Conservation (phyloP, 495 filamentous ascomycete species). For the Penicillium antarcticum region DNA sequence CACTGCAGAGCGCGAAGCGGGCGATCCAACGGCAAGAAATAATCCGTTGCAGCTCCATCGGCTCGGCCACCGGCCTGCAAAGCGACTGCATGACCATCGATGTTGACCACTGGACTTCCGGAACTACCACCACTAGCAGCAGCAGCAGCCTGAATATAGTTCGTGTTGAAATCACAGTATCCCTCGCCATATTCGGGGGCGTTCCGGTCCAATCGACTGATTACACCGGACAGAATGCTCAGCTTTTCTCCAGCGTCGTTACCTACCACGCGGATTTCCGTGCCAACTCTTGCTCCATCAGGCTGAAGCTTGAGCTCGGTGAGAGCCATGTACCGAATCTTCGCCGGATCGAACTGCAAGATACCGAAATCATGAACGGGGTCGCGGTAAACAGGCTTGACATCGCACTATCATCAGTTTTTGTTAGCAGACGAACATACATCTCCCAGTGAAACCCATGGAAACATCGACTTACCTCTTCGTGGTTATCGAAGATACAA, state of each 20-base stretch:
- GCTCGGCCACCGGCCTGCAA: conserved; percentile 91
- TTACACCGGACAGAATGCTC: conserved; percentile 95
- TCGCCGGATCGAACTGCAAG: conserved; percentile 89
- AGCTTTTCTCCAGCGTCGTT: conserved; percentile 99
- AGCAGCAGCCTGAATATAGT: conserved; percentile 97
- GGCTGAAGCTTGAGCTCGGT: conserved; percentile 75
- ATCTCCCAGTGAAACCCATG: not conserved
- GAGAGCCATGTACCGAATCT: conserved; percentile 94
- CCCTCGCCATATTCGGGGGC: conserved; percentile 97
- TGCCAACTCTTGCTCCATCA: conserved; percentile 84
- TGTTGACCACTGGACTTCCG: conserved; percentile 93
- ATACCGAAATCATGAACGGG: conserved; percentile 99
- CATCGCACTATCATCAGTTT: conserved; percentile 65
- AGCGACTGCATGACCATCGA: conserved; percentile 88
- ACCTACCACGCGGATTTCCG: conserved; percentile 93
- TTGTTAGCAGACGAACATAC: not conserved
- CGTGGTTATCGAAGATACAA: conserved; percentile 97
- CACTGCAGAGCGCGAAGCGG: conserved; percentile 83
- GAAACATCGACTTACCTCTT: conserved; percentile 54
- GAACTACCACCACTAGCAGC: conserved; percentile 95
- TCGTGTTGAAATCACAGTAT: conserved; percentile 99
- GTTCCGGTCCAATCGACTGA: conserved; percentile 92
- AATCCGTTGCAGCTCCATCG: conserved; percentile 95
- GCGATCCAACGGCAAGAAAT: conserved; percentile 91
- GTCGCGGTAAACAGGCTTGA: conserved; percentile 96